These are phyloP conservation scores for Senna siamea DNA, from an alignment of 306 rosid species.

Conservation along the genomic window DNA sequence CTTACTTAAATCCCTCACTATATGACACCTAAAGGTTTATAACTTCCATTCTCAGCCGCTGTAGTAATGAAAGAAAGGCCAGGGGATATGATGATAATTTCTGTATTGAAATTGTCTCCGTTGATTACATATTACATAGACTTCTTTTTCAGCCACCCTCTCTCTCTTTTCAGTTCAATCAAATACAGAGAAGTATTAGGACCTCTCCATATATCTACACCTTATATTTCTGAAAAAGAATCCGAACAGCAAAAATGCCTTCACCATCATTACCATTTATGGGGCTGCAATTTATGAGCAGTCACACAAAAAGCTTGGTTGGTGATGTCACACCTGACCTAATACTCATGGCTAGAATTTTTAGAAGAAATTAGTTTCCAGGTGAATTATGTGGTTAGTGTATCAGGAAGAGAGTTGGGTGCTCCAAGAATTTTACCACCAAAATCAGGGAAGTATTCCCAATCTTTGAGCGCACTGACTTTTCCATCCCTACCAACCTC, in stretches of 20 bases:
- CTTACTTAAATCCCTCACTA: too few relatives aligned
- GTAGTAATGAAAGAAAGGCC: too few relatives aligned
- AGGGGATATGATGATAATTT: too few relatives aligned
- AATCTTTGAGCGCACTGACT: constrained; percentile 47
- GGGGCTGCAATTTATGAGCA: too few relatives aligned
- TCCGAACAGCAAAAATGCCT: background rate
- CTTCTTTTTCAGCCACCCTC: background rate
- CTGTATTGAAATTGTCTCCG: too few relatives aligned
- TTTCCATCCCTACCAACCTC: constrained; percentile 55
- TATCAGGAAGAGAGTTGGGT: constrained; percentile 65
- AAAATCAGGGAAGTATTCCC: constrained; percentile 69
- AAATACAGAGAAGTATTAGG: constrained; percentile 11
- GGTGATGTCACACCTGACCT: too few relatives aligned
- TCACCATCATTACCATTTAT: constrained; percentile 12
- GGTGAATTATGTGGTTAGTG: constrained; percentile 54
- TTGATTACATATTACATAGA: too few relatives aligned
- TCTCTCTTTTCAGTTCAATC: background rate
- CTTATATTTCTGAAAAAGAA: background rate
- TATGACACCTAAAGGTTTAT: too few relatives aligned
- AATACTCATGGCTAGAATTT: too few relatives aligned
- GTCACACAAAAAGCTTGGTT: too few relatives aligned
- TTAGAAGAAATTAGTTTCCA: background rate
- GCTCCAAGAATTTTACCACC: constrained; percentile 79
- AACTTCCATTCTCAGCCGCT: too few relatives aligned
- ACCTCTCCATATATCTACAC: constrained; percentile 4